A percentile compares a stretch with the other conserved stretches of the same genome.
Evolutionary conservation across 169 alveolate genomes (phyloP).

Genomic region (Plasmodium coatneyi): DNA sequence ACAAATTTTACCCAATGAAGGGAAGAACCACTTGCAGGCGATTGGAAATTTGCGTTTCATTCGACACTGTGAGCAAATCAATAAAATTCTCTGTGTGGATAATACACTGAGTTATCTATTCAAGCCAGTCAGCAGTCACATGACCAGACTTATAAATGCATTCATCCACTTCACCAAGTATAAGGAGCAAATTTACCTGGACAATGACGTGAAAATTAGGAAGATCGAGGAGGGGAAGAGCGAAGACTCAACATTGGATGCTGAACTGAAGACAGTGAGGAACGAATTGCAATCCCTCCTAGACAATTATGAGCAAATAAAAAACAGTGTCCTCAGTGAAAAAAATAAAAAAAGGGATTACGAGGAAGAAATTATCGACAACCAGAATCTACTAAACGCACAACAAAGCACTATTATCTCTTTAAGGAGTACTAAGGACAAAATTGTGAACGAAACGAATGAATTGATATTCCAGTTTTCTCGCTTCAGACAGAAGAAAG

Average conservation of each 20-base stretch:
- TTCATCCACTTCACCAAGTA: constrained; percentile 70
- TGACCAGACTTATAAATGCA: constrained; percentile 44
- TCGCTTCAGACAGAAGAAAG: constrained; percentile 71
- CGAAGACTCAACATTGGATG: constrained; percentile 8
- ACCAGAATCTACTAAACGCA: constrained; percentile 48
- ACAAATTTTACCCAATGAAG: constrained; percentile 63
- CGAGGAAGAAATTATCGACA: constrained; percentile 74
- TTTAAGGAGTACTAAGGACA: constrained; percentile 55
- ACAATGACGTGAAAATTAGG: constrained; percentile 39
- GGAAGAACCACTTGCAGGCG: constrained; percentile 73
- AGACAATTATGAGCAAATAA: constrained; percentile 38
- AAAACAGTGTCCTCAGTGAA: constrained; percentile 35
- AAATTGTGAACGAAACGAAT: constrained; percentile 68
- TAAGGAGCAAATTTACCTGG: constrained; percentile 51
- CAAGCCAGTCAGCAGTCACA: constrained; percentile 70
- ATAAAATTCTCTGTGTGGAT: constrained; percentile 36
- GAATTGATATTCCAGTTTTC: constrained; percentile 69
- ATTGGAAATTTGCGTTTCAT: constrained; percentile 70
- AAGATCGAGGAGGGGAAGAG: constrained; percentile 39
- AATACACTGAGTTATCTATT: constrained; percentile 62
- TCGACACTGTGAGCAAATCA: constrained; percentile 67
- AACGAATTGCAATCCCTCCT: constrained; percentile 31
- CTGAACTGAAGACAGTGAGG: constrained; percentile 14
- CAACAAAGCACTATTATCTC: constrained; percentile 60
- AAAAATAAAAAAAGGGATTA: constrained; percentile 61